phyloP scores from a whole-genome alignment of 192 early-diverging fungal species.

The Coemansia sp. region DNA sequence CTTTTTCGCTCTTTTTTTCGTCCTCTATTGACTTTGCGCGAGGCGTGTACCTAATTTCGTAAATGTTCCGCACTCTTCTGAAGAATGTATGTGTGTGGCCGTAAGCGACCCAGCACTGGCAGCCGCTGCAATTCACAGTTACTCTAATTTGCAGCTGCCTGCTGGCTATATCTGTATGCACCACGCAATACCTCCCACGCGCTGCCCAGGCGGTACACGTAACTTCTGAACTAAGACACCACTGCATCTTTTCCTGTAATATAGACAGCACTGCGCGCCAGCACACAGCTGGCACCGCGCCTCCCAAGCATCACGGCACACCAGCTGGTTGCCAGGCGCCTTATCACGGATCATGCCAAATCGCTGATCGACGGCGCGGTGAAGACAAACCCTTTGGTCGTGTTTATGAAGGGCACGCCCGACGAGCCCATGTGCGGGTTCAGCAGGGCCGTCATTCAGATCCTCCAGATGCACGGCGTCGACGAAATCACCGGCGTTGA shows the following conservation, averaged over 20 bases:
- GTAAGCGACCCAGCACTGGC: not conserved
- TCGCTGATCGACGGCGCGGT: slow-evolving; percentile 37
- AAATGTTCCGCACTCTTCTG: not conserved
- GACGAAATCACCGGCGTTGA: slow-evolving; percentile 69
- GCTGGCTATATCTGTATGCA: not conserved
- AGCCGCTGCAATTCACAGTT: no score
- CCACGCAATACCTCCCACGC: not conserved
- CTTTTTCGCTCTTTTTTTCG: not conserved
- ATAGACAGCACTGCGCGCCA: slow-evolving; percentile 25
- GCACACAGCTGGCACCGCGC: slow-evolving; percentile 6
- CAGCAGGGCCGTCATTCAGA: slow-evolving; percentile 89
- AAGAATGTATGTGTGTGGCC: not conserved
- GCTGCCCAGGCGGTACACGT: not conserved
- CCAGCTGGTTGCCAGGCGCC: slow-evolving; percentile 17
- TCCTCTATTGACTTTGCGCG: not conserved
- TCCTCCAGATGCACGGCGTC: slow-evolving; percentile 77
- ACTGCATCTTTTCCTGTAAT: not conserved
- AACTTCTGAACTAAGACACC: not conserved
- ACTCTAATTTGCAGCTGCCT: not conserved
- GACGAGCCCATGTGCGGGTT: slow-evolving; percentile 94
- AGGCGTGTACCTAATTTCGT: not conserved
- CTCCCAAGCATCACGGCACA: slow-evolving; percentile 1
- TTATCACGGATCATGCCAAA: slow-evolving; percentile 36
- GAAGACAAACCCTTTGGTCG: not conserved
- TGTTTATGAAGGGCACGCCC: slow-evolving; percentile 98